phyloP scores from a whole-genome alignment of 2,329 filamentous ascomycete species.

The Hawksworthiomyces lignivorus region DNA sequence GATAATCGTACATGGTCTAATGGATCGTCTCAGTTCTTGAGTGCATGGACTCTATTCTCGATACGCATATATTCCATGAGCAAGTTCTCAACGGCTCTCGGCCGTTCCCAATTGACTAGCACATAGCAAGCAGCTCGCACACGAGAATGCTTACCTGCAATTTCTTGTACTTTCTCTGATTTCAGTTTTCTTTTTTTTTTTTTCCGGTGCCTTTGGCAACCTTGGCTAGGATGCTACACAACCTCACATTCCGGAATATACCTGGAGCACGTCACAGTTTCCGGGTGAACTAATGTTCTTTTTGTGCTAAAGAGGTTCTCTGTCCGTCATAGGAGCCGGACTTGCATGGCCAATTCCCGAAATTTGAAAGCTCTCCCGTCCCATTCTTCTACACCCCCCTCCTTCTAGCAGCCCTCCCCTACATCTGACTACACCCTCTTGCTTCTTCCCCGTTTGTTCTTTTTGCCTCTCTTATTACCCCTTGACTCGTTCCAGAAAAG shows the following conservation, averaged over 20 bases:
- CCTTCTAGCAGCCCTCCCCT: not conserved
- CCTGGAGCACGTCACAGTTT: not conserved
- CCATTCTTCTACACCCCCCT: not conserved
- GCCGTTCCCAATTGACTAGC: too few relatives aligned
- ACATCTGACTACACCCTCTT: not conserved
- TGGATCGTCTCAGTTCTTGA: too few relatives aligned
- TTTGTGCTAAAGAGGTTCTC: constrained; percentile 2
- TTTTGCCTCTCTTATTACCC: constrained; percentile 23
- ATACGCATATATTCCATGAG: too few relatives aligned
- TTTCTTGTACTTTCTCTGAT: too few relatives aligned
- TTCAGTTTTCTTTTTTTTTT: constrained; percentile 1
- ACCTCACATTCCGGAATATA: not conserved
- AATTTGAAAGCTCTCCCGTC: constrained; percentile 21
- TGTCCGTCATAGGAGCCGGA: not conserved
- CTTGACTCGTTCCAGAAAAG: constrained; percentile 10
- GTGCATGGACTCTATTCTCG: too few relatives aligned
- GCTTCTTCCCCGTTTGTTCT: constrained; percentile 9
- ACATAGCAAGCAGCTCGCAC: too few relatives aligned
- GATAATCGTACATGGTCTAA: too few relatives aligned
- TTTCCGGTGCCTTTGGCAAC: not conserved
- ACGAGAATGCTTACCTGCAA: too few relatives aligned
- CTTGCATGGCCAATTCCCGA: constrained; percentile 19
- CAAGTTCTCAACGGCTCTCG: too few relatives aligned
- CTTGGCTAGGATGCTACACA: constrained; percentile 1
- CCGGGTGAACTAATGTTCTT: not conserved